Percentiles rank a stretch among this genome's conserved stretches.
phyloP scores from a whole-genome alignment of 768 basidiomycete genomes.

The Trametes coccinea region DNA sequence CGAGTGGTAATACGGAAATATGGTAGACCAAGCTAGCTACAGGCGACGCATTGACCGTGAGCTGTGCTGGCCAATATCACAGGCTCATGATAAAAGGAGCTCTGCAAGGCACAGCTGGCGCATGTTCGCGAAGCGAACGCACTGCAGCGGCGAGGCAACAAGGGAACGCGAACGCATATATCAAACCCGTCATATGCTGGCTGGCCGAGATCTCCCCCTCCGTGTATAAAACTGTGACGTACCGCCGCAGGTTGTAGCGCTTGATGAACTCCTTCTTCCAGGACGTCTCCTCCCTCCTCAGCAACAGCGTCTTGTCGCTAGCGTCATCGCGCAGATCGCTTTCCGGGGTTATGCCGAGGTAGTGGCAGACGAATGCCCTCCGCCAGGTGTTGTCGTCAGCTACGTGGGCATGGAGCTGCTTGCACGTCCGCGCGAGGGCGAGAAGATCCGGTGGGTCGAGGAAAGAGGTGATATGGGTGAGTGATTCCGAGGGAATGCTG shows the following conservation, averaged over 20 bases:
- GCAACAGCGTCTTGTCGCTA: conserved; percentile 42
- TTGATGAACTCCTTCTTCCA: conserved; percentile 75
- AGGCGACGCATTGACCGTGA: too few relatives aligned
- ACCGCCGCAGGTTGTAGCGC: conserved; percentile 59
- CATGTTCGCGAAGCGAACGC: neutral
- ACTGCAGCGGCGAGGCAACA: conserved; percentile 11
- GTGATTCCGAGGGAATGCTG: conserved; percentile 65
- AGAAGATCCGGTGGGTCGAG: conserved; percentile 65
- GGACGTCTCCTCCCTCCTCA: conserved; percentile 55
- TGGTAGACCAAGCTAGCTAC: too few relatives aligned
- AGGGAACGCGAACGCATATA: neutral
- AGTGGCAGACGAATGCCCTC: conserved; percentile 68
- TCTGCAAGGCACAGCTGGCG: neutral
- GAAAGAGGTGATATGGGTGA: conserved; percentile 74
- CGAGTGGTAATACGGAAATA: too few relatives aligned
- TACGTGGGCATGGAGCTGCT: conserved; percentile 60
- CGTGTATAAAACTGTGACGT: conserved; percentile 19
- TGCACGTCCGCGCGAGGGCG: conserved; percentile 54
- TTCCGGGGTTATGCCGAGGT: conserved; percentile 68
- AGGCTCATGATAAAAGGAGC: neutral
- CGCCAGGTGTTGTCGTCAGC: conserved; percentile 80
- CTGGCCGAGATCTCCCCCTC: conserved; percentile 1
- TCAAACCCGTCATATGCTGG: neutral
- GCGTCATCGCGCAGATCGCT: conserved; percentile 45
- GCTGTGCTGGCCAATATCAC: too few relatives aligned